Conservation (phyloP, 306 rosid genomes). For the Datisca glomerata region DNA sequence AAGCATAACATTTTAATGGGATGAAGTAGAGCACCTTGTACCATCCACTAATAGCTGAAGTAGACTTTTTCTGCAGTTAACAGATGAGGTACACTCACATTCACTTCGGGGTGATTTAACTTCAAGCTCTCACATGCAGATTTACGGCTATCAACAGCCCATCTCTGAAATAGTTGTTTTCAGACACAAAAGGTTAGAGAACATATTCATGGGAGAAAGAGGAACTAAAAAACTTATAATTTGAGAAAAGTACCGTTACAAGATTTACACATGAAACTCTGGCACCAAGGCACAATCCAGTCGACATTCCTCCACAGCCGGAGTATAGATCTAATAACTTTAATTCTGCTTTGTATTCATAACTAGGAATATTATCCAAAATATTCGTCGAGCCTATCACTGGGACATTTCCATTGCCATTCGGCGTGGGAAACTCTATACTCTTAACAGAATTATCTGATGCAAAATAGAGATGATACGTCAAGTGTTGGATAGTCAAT, state of each 20-base stretch:
- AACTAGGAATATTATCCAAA: conserved; percentile 18
- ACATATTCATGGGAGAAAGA: conserved; percentile 10
- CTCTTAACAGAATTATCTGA: conserved; percentile 38
- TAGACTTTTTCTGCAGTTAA: too few species aligned
- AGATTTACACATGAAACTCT: conserved; percentile 59
- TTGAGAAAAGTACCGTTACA: conserved; percentile 43
- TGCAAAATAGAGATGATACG: conserved; percentile 15
- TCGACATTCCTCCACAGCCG: conserved; percentile 99
- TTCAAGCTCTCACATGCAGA: conserved; percentile 71
- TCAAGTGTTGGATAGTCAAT: conserved; percentile 11
- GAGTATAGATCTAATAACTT: conserved; percentile 64
- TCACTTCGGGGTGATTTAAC: conserved; percentile 70
- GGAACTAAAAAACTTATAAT: conserved; percentile 8
- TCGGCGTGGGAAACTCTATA: conserved; percentile 15
- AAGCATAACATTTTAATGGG: conserved; percentile 5
- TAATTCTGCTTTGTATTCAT: conserved; percentile 28
- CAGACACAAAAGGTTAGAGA: conserved; percentile 14
- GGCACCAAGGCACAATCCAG: conserved; percentile 87
- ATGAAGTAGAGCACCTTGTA: too few species aligned
- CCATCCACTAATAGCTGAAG: too few species aligned
- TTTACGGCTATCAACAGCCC: conserved; percentile 70
- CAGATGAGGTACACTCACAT: conserved; percentile 36
- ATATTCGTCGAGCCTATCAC: conserved; percentile 17
- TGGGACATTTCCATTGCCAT: conserved; percentile 14
- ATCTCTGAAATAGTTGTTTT: conserved; percentile 67